Conservation (phyloP, 1,284 basidiomycete species). For the Coniferiporia weirii region DNA sequence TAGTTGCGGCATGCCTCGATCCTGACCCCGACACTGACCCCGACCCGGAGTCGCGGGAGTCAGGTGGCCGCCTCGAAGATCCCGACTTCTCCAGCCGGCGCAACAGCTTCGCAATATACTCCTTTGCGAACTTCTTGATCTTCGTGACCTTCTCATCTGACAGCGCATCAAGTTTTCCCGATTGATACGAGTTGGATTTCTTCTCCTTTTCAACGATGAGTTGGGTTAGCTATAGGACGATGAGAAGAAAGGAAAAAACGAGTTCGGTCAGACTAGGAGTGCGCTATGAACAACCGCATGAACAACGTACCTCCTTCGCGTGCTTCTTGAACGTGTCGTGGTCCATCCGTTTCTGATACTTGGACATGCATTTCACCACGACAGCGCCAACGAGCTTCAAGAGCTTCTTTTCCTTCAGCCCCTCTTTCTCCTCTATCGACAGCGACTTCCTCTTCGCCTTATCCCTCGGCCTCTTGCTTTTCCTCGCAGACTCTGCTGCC, state of each 20-base stretch:
- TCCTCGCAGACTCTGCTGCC: not conserved
- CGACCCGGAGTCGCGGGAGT: conserved; percentile 1
- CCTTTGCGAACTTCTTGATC: conserved; percentile 92
- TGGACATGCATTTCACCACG: conserved; percentile 90
- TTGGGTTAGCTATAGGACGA: conserved; percentile 58
- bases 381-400: conserved; percentile 82
- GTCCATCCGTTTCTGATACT: conserved; percentile 78
- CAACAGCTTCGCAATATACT: conserved; percentile 72
- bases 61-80: conserved; percentile 25
- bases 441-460: conserved; percentile 28
- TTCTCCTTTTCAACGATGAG: conserved; percentile 91
- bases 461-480: conserved; percentile 24
- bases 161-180: conserved; percentile 66
- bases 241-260: conserved; percentile 19
- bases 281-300: not conserved
- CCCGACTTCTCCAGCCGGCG: conserved; percentile 54
- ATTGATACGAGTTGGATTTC: conserved; percentile 73
- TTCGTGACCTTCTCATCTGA: conserved; percentile 85
- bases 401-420: conserved; percentile 77
- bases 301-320: conserved; percentile 78
- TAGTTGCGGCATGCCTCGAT: too few relatives aligned
- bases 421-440: conserved; percentile 54
- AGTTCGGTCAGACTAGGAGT: conserved; percentile 9
- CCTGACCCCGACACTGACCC: too few relatives aligned
- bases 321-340: conserved; percentile 91